Conservation (phyloP, 179 eudicot genomes). For the Silene noctiflora region DNA sequence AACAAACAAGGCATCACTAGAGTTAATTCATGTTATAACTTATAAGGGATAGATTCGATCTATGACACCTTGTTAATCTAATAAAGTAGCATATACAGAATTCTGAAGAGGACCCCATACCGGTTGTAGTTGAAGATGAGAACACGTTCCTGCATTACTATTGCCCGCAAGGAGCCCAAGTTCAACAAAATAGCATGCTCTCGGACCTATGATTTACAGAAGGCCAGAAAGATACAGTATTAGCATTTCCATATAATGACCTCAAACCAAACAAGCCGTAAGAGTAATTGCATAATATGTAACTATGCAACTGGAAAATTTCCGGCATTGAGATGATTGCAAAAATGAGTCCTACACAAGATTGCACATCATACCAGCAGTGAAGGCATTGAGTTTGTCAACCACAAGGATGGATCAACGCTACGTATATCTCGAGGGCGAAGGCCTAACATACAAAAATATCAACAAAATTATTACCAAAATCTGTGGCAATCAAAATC, state of each 20-base stretch:
- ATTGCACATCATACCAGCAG: slow-evolving; percentile 54
- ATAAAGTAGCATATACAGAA: slow-evolving; percentile 3
- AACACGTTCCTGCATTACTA: slow-evolving; percentile 90
- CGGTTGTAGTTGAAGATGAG: slow-evolving; percentile 87
- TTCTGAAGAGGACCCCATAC: slow-evolving; percentile 32
- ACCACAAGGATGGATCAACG: slow-evolving; percentile 98
- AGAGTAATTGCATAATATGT: background rate
- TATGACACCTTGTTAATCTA: background rate
- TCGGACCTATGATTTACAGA: slow-evolving; percentile 56
- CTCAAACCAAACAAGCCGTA: background rate
- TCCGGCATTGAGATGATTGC: background rate
- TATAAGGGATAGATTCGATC: background rate
- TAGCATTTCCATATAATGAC: background rate
- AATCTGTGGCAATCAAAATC: background rate
- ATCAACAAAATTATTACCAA: background rate
- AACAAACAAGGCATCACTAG: slow-evolving; percentile 17
- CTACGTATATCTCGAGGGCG: slow-evolving; percentile 98
- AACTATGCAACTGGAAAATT: background rate
- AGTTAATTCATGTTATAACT: slow-evolving; percentile 21
- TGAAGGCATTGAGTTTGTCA: slow-evolving; percentile 92
- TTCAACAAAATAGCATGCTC: slow-evolving; percentile 85
- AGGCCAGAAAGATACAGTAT: slow-evolving; percentile 14
- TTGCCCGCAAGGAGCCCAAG: slow-evolving; percentile 88
- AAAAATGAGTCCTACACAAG: background rate
- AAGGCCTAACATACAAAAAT: slow-evolving; percentile 47